Base-by-base conservation (phyloP, 768 basidiomycete genomes). In the Sporobolomyces phaffii region DNA sequence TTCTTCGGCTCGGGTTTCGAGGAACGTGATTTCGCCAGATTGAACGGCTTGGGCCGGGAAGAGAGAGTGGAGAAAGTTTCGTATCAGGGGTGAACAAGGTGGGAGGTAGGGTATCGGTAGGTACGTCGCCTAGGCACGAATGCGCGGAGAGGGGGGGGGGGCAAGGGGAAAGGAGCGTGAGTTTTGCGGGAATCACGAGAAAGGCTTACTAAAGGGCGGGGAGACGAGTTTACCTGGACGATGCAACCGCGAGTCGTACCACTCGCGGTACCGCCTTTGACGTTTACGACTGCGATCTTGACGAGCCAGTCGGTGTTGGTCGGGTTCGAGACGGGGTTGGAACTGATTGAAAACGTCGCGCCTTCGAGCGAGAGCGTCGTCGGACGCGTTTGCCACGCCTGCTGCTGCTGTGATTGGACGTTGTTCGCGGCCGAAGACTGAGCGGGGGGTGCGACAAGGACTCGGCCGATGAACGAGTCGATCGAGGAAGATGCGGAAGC, bases 61-160 rank as follows among this genome's bases (percentile, higher is more conserved):
- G 26, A 96, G 83, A 36, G 89, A 86, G 52, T 84, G 82, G 79
- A 94, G 93, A 82, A 91, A 96, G 15, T 88, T 91, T 86, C 89
- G 73, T 1, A 72, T 41, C 54, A 66, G 53, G 20, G 50, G 41
- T 20, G 70, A 62, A 34, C 10, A 22, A n/a, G 49, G 29, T 17
- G 70, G 65, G 28, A 68, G 56, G 50, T 65, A 63, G 8, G 59
- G 62, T 9, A 72, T 38, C 47, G 63, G 34, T 9, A 68, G 66
- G 28, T 72, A 72, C 10, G 65, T 68, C 10, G 54, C 62, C 70
- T 59, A n/a, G n/a, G n/a, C n/a, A n/a, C n/a, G n/a, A n/a, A n/a
- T n/a, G n/a, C n/a, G n/a, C n/a, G n/a, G n/a, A n/a, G n/a, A n/a
- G n/a, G n/a, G n/a, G n/a, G n/a, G n/a, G n/a, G n/a, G n/a, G n/a